Percentiles rank a stretch among this genome's conserved stretches.
These are phyloP conservation scores for Scleromitrula shiraiana DNA, from an alignment of 2,329 filamentous ascomycete genomes.

Conservation along the genomic window DNA sequence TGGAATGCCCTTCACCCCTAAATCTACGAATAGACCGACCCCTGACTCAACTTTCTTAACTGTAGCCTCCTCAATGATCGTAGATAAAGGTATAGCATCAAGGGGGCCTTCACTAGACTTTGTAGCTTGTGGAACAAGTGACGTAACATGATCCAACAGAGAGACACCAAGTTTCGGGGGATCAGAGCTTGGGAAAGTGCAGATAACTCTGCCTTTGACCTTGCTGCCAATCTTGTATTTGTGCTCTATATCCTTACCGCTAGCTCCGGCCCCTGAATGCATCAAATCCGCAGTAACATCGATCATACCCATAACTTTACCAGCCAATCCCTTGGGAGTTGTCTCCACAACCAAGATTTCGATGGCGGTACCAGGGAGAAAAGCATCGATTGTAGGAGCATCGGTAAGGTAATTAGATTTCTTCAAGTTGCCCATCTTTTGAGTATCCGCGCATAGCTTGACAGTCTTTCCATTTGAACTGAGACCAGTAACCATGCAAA, in stretches of 20 bases:
- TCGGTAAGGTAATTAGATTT: conserved; percentile 59
- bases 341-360: conserved; percentile 77
- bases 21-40: conserved; percentile 72
- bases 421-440: conserved; percentile 58
- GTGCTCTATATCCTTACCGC: conserved; percentile 61
- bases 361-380: conserved; percentile 84
- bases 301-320: conserved; percentile 86
- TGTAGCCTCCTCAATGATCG: conserved; percentile 67
- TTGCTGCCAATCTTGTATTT: conserved; percentile 80
- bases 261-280: conserved; percentile 71
- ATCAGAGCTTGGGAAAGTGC: conserved; percentile 72
- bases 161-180: conserved; percentile 82
- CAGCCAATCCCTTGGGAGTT: conserved; percentile 64
- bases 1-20: conserved; percentile 58
- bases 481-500: conserved; percentile 73
- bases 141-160: conserved; percentile 72
- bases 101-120: conserved; percentile 44
- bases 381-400: conserved; percentile 81
- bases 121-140: conserved; percentile 43
- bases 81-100: conserved; percentile 60
- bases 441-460: conserved; percentile 71
- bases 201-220: conserved; percentile 78
- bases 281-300: conserved; percentile 86
- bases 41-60: conserved; percentile 72
- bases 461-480: conserved; percentile 73